Evolutionary conservation across 805 yeast species (phyloP), one percentile per base, ranked within the genome.

Genomic region (Saccharomycopsis sp.): DNA sequence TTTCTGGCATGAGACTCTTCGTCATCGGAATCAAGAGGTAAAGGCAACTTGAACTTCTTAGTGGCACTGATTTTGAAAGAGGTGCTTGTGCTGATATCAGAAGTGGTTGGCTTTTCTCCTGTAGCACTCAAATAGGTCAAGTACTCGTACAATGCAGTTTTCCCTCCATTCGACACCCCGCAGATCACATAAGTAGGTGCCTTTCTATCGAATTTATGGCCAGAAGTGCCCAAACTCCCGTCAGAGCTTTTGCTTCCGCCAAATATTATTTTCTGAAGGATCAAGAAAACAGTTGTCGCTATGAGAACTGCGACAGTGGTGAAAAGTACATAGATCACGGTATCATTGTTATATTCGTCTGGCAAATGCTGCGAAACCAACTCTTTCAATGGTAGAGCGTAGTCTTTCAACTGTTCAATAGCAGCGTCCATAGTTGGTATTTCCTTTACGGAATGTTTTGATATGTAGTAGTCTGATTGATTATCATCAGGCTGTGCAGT

Each of bases 141-240:
- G 15, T 56, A 57, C n/a, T 53, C 60, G 64, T 71, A 85, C 34
- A 87, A 72, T 1, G 80, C 63, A 3, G 94, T 86, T 67, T 88
- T 88, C 2, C 94, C 94, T 41, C 82, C 71, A 41, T 76, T 76
- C 15, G 82, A 76, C 34, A 85, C 82, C 0, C 95, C 95, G 34
- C 81, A 75, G 24, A 88, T 76, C 53, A 87, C 71, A 62, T 82
- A 79, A 1, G 87, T 79, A 7, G 89, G 87, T 54, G 71, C 72
- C 56, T 66, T 70, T 44, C 48, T 44, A 44, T 44, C 18, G 7
- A 16, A 16, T 44, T 44, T 18, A n/a, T n/a, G 21, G 21, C 21
- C 7, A 12, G 48, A 12, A 7, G 48, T 4, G 18, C 48, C 12
- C 7, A 12, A 12, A n/a, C 12, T 12, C 15, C 44, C 44, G 12